These are phyloP conservation scores for Chrysanthemum makinoi DNA, from an alignment of 129 eudicot species.

Conservation along the genomic window DNA sequence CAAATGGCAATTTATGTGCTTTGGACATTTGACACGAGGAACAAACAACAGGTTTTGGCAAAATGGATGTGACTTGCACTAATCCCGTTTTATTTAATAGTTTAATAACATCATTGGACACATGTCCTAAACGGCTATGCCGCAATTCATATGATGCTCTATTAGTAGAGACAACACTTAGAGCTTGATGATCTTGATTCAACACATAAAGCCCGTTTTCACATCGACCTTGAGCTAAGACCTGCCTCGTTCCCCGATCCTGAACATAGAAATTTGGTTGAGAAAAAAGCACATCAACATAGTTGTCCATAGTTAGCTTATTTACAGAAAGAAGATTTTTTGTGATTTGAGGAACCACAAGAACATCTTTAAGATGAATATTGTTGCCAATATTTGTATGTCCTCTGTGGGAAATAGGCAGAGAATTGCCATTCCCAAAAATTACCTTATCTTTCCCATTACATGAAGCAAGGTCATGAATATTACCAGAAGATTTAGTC, in stretches of 20 bases:
- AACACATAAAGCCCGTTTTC: no score
- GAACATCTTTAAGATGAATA: not conserved
- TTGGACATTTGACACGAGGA: constrained; percentile 1
- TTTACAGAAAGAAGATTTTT: constrained; percentile 10
- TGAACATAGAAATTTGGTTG: no score
- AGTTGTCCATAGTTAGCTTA: not conserved
- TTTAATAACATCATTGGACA: not conserved
- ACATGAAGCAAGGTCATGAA: not conserved
- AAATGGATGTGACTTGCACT: constrained; percentile 1
- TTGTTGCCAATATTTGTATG: not conserved
- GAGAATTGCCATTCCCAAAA: not conserved
- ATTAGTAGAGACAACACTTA: not conserved
- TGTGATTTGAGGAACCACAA: constrained; percentile 7
- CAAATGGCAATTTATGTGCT: not conserved
- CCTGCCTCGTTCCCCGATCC: no score
- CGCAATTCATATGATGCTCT: not conserved
- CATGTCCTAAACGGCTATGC: constrained; percentile 10
- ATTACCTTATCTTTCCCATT: not conserved
- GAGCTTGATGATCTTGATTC: no score
- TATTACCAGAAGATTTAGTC: not conserved
- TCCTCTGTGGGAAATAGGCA: not conserved
- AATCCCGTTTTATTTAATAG: constrained; percentile 1
- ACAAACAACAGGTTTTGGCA: not conserved
- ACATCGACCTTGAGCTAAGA: no score
- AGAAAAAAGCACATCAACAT: no score